These are phyloP conservation scores for Polygonum maritimum DNA, from an alignment of 148 eudicot species.

Conservation along the genomic window DNA sequence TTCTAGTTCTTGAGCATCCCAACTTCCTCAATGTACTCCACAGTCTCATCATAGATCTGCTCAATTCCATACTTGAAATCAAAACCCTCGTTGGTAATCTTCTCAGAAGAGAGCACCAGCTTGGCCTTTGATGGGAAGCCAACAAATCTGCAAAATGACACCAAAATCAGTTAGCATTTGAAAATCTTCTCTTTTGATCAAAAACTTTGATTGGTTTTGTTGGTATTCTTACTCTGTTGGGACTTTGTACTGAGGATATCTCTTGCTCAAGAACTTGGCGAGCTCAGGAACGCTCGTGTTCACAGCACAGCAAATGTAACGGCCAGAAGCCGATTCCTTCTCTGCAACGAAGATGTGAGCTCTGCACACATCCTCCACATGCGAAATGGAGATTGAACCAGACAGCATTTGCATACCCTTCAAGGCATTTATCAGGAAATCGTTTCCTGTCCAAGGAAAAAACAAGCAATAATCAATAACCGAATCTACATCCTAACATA, in stretches of 20 bases:
- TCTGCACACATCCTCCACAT: constrained; percentile 62
- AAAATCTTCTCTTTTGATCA: too few species aligned
- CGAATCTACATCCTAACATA: too few species aligned
- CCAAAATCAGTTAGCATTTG: neutral
- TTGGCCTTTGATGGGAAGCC: constrained; percentile 46
- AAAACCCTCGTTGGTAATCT: constrained; percentile 60
- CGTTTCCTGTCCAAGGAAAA: constrained; percentile 29
- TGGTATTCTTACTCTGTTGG: constrained; percentile 41
- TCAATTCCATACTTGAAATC: constrained; percentile 54
- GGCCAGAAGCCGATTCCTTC: constrained; percentile 58
- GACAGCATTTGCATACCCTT: constrained; percentile 59
- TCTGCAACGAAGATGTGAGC: constrained; percentile 60
- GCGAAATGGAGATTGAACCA: constrained; percentile 48
- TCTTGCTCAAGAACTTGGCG: constrained; percentile 36
- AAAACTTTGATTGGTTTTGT: too few species aligned
- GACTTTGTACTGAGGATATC: constrained; percentile 45
- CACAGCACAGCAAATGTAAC: constrained; percentile 46
- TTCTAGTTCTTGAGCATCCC: constrained; percentile 39
- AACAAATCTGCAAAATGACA: constrained; percentile 30
- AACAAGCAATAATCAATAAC: neutral
- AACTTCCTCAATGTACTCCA: constrained; percentile 37
- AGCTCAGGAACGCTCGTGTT: constrained; percentile 58
- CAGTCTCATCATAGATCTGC: constrained; percentile 43
- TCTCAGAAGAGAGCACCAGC: constrained; percentile 52
- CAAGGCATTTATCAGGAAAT: constrained; percentile 30